Evolutionary conservation across 768 basidiomycete species (phyloP), one percentile per base, ranked within the genome.

Genomic region (Mycena galopus): DNA sequence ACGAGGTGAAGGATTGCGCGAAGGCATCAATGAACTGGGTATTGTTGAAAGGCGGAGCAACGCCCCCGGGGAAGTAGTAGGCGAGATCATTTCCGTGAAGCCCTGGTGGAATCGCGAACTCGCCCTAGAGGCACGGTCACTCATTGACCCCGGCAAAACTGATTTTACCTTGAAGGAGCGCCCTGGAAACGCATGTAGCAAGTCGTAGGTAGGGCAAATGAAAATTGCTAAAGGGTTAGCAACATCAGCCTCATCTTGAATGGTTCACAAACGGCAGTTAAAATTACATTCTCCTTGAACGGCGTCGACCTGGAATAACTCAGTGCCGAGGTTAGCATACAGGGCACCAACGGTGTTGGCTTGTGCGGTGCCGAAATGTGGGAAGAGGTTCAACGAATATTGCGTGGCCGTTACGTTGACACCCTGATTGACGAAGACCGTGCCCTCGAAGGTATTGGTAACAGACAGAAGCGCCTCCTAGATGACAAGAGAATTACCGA

Each of bases 171-270:
- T 83, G 73, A 76, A 83, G 0, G 81, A 72, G 12, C 73, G 69
- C 23, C 76, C 78, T 6, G 59, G 14, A 63, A 82, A 83, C 10
- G 83, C 62, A 9, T 66, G n/a, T 3, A 83, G 72, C 39, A 83
- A n/a, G 33, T 65, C 74, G 51, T 82, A 81, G 1, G 81, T 77
- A 2, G 82, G 82, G 58, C 83, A 83, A 29, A 80, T 73, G 60
- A 84, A 76, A n/a, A 80, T 81, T 4, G 81, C 83, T 83, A 68
- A 17, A 37, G 25, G 5, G 3, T 21, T 51, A 19, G 57, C 17
- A 47, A 21, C 11, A 27, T 30, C 58, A 50, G 7, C 23, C 19
- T 11, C 25, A 23, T 51, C 25, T n/a, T 47, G 11, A 17, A 39
- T 7, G 9, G 17, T 8, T 9, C 12, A 23, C 19, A 21, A 21